Percentiles rank a stretch among this genome's conserved stretches.
phyloP scores from a whole-genome alignment of 2,329 filamentous ascomycete genomes.

The Cladosporium sp. region DNA sequence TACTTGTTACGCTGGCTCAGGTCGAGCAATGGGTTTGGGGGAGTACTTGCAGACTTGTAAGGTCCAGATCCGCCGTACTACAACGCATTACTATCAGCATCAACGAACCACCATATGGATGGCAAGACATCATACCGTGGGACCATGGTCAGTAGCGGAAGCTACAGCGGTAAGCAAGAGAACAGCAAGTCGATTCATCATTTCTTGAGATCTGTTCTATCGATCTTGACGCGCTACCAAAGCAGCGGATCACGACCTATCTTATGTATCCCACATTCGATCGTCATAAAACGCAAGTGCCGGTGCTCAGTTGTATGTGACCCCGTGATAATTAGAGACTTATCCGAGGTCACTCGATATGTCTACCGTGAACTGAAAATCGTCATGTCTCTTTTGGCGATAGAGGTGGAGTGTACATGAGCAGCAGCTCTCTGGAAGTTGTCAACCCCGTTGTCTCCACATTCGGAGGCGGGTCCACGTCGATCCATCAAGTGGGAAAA shows the following conservation, averaged over 20 bases:
- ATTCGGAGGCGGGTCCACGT: neutral
- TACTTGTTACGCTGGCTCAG: too few relatives aligned
- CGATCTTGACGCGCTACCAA: neutral
- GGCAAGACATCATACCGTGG: neutral
- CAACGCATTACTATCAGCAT: neutral
- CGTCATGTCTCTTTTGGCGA: neutral
- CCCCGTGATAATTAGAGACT: neutral
- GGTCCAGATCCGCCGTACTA: conserved; percentile 8
- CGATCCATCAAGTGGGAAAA: neutral
- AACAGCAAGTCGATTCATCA: neutral
- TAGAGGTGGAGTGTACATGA: neutral
- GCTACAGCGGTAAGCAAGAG: neutral
- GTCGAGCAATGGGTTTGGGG: neutral
- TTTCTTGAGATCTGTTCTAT: neutral
- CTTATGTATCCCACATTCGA: neutral
- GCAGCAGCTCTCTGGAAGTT: neutral
- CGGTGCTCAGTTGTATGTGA: neutral
- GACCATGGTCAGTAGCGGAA: neutral
- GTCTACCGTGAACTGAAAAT: neutral
- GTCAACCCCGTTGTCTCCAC: neutral
- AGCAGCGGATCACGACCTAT: neutral
- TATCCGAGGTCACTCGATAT: neutral
- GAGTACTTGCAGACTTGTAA: neutral
- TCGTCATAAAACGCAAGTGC: neutral
- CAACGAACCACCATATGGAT: too few relatives aligned